These are phyloP conservation scores for Hippophae rhamnoides DNA, from an alignment of 306 rosid genomes.

Conservation along the genomic window DNA sequence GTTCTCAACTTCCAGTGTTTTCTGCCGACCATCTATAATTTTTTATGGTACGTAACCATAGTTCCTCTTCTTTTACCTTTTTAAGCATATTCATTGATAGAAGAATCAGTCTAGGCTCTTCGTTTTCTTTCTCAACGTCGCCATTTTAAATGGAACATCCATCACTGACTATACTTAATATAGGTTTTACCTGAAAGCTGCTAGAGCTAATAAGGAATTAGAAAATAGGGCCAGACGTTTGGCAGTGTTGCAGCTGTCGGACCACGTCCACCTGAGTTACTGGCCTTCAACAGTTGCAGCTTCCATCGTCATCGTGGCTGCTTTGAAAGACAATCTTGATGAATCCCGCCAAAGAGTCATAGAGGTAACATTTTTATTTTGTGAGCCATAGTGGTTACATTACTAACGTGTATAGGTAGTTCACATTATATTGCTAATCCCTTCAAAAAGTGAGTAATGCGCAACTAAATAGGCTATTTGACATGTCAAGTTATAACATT, in stretches of 20 bases:
- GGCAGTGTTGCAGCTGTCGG: constrained; percentile 54
- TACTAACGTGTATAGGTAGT: no score
- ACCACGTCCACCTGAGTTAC: constrained; percentile 46
- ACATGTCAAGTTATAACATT: no score
- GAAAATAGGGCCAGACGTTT: constrained; percentile 69
- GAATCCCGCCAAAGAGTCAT: constrained; percentile 45
- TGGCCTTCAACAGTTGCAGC: constrained; percentile 97
- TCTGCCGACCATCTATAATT: constrained; percentile 70
- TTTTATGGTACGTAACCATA: constrained; percentile 54
- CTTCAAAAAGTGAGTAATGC: no score
- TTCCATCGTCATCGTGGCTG: constrained; percentile 71
- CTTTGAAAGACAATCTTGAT: constrained; percentile 41
- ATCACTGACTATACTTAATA: constrained; percentile 5
- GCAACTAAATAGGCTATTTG: no score
- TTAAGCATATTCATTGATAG: constrained; percentile 10
- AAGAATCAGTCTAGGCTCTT: neutral
- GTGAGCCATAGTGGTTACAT: no score
- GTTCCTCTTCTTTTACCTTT: constrained; percentile 4
- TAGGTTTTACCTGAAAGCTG: constrained; percentile 86
- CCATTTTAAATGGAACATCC: neutral
- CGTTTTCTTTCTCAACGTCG: neutral
- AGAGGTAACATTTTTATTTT: constrained; percentile 31
- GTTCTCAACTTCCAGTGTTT: constrained; percentile 74
- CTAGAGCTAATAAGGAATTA: constrained; percentile 47
- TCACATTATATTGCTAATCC: no score